Percentiles rank a stretch among this genome's conserved stretches.
Evolutionary conservation across 2,329 filamentous ascomycete species (phyloP).

Genomic region (Fusarium odoratissimum): DNA sequence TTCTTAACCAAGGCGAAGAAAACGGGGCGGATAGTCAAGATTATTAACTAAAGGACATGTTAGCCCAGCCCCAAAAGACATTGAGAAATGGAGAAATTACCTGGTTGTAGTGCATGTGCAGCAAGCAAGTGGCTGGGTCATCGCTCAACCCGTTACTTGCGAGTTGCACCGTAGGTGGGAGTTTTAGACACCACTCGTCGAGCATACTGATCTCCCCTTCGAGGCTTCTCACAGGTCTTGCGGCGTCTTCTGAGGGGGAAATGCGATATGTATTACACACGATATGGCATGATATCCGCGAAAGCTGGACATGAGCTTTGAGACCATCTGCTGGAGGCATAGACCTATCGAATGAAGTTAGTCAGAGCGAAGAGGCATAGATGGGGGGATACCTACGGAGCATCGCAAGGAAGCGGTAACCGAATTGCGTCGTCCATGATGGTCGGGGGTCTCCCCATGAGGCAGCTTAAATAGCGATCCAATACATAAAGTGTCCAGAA

Average conservation of each 20-base stretch:
- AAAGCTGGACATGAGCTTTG: constrained; percentile 59
- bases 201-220: constrained; percentile 57
- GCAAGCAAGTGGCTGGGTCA: constrained; percentile 57
- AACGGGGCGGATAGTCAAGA: constrained; percentile 60
- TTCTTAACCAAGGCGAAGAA: constrained; percentile 61
- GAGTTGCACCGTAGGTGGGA: constrained; percentile 55
- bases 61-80: background rate
- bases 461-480: constrained; percentile 60
- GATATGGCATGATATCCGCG: constrained; percentile 61
- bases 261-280: constrained; percentile 60
- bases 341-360: constrained; percentile 45
- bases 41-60: constrained; percentile 51
- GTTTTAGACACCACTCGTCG: constrained; percentile 53
- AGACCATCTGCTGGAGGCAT: constrained; percentile 59
- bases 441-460: constrained; percentile 61
- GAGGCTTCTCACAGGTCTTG: constrained; percentile 48
- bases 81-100: constrained; percentile 1
- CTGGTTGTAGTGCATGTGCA: constrained; percentile 64
- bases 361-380: background rate
- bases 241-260: constrained; percentile 46
- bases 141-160: constrained; percentile 49
- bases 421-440: constrained; percentile 61
- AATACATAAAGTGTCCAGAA: constrained; percentile 66
- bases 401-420: constrained; percentile 54
- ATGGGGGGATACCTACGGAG: constrained; percentile 51